phyloP scores from a whole-genome alignment of 768 basidiomycete species.

The Austroboletus eburneus region DNA sequence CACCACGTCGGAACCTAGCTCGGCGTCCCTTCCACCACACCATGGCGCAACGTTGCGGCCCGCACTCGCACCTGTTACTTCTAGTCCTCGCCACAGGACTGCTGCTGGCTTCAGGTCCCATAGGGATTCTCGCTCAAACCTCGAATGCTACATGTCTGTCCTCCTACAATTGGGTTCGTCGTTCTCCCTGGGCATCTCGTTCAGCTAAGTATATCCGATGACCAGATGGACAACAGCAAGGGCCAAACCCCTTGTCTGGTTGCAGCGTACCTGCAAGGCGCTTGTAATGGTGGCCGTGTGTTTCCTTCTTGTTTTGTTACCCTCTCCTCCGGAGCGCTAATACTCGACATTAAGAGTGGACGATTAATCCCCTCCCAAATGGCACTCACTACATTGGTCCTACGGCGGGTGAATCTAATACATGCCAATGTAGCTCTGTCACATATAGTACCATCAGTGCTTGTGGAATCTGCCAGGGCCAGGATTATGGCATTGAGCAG shows the following conservation, averaged over 20 bases:
- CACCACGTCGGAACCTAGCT: too few relatives aligned
- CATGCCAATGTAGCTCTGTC: constrained; percentile 54
- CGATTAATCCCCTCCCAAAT: constrained; percentile 37
- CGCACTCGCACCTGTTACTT: constrained; percentile 12
- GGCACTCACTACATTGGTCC: constrained; percentile 32
- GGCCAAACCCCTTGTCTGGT: constrained; percentile 46
- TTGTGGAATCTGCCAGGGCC: constrained; percentile 53
- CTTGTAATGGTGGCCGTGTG: constrained; percentile 42
- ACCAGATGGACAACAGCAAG: constrained; percentile 39
- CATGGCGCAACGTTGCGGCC: constrained; percentile 9
- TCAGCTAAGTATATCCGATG: background rate
- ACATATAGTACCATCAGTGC: constrained; percentile 54
- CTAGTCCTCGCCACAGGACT: constrained; percentile 15
- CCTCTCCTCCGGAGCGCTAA: constrained; percentile 9
- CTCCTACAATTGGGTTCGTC: constrained; percentile 27
- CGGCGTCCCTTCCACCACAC: too few relatives aligned
- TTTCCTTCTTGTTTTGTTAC: constrained; percentile 4
- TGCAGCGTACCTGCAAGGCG: constrained; percentile 39
- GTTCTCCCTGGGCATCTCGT: too few relatives aligned
- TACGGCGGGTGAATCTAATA: constrained; percentile 22
- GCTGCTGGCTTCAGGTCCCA: constrained; percentile 16
- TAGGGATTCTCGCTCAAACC: constrained; percentile 20
- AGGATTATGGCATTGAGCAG: constrained; percentile 35
- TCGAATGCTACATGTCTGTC: constrained; percentile 19
- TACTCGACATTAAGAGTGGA: constrained; percentile 29